Conservation (phyloP, 2,329 filamentous ascomycete species). For the Epichloe gansuensis region DNA sequence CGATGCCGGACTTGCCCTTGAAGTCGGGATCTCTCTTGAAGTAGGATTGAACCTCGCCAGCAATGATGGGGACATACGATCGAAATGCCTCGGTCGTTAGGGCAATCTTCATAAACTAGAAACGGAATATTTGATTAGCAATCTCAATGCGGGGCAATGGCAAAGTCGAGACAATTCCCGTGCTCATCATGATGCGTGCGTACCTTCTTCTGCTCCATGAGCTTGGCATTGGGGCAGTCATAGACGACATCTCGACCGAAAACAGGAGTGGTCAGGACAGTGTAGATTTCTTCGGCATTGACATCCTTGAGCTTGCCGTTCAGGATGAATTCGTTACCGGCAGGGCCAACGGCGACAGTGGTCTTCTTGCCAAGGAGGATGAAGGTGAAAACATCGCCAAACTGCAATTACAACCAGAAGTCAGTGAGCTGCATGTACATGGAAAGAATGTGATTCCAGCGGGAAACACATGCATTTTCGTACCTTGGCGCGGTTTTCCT, state of each 20-base stretch:
- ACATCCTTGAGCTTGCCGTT: conserved; percentile 86
- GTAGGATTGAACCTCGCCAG: conserved; percentile 61
- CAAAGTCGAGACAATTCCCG: neutral
- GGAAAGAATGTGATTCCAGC: neutral
- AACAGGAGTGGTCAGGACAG: conserved; percentile 56
- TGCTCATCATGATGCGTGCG: conserved; percentile 7
- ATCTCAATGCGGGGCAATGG: neutral
- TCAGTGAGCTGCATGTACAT: neutral
- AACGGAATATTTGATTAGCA: neutral
- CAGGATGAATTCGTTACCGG: conserved; percentile 82
- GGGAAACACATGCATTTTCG: conserved; percentile 15
- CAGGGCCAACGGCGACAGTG: conserved; percentile 70
- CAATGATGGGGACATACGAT: conserved; percentile 67
- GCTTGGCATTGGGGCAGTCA: conserved; percentile 79
- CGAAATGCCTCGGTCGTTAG: conserved; percentile 64
- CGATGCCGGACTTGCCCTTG: conserved; percentile 54
- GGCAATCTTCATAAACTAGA: conserved; percentile 67
- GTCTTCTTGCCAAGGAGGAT: conserved; percentile 80
- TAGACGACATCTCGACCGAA: conserved; percentile 84
- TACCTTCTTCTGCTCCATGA: conserved; percentile 96
- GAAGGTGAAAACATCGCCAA: conserved; percentile 85
- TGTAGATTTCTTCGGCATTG: conserved; percentile 84
- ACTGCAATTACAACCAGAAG: conserved; percentile 39
- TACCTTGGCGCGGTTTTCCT: conserved; percentile 63
- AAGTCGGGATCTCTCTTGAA: conserved; percentile 55